Percentiles rank a stretch among this genome's conserved stretches.
phyloP scores from a whole-genome alignment of 2,329 filamentous ascomycete genomes.

The Cercospora sp. region DNA sequence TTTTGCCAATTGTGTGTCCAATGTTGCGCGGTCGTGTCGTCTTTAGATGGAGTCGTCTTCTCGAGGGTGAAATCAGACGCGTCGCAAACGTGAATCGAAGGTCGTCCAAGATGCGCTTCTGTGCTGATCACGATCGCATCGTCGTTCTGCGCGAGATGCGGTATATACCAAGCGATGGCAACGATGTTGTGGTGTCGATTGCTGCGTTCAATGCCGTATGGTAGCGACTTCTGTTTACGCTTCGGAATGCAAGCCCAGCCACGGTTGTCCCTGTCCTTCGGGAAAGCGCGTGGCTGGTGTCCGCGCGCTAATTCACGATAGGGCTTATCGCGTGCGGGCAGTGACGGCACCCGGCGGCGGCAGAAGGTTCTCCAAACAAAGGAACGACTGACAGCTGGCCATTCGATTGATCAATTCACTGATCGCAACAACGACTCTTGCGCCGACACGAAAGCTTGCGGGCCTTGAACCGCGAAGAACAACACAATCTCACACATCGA shows the following conservation, averaged over 20 bases:
- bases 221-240: conserved; percentile 13
- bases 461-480: not conserved
- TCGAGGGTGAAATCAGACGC: conserved; percentile 1
- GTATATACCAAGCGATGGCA: not conserved
- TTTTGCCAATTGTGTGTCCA: not conserved
- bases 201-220: not conserved
- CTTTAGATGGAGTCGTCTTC: not conserved
- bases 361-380: not conserved
- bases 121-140: not conserved
- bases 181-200: not conserved
- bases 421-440: not conserved
- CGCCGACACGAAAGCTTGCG: not conserved
- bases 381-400: conserved; percentile 5
- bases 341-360: not conserved
- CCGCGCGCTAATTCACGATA: conserved; percentile 3
- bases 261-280: not conserved
- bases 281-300: conserved; percentile 1
- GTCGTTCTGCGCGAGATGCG: not conserved
- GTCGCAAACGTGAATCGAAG: not conserved
- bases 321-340: conserved; percentile 1
- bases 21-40: not conserved
- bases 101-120: not conserved
- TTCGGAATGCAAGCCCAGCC: conserved; percentile 12
- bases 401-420: not conserved
- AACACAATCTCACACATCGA: not conserved